Evolutionary conservation across 225 moss, liverwort and hornwort species (phyloP).

Genomic region (Pseudisothecium myosuroides): DNA sequence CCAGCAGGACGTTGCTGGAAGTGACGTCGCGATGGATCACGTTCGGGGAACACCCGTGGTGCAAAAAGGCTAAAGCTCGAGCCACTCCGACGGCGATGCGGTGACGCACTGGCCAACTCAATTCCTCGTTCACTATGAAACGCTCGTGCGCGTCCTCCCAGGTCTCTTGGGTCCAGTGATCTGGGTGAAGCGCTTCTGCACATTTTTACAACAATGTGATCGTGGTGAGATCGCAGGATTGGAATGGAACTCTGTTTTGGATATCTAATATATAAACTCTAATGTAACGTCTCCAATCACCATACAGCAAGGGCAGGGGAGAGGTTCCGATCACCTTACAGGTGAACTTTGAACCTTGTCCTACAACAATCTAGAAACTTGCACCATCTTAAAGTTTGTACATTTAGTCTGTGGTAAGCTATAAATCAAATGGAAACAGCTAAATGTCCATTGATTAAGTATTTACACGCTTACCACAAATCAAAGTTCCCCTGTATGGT

Average conservation of each 20-base stretch:
- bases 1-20: conserved; percentile 63
- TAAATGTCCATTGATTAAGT: not conserved
- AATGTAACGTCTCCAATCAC: not conserved
- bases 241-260: not conserved
- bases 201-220: not conserved
- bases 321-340: not conserved
- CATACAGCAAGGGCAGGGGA: not conserved
- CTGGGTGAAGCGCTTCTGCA: conserved; percentile 41
- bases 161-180: conserved; percentile 63
- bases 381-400: not conserved
- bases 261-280: not conserved
- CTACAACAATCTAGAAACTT: not conserved
- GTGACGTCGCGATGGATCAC: conserved; percentile 73
- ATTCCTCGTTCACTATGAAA: conserved; percentile 10
- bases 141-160: conserved; percentile 61
- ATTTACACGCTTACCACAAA: not conserved
- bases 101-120: conserved; percentile 62
- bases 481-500: not conserved
- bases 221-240: not conserved
- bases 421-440: not conserved
- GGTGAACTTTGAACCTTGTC: not conserved
- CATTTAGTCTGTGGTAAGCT: not conserved
- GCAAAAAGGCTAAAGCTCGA: conserved; percentile 77
- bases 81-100: conserved; percentile 64
- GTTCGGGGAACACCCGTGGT: conserved; percentile 70